Conservation (phyloP, 805 yeast species). For the Ogataea minuta region DNA sequence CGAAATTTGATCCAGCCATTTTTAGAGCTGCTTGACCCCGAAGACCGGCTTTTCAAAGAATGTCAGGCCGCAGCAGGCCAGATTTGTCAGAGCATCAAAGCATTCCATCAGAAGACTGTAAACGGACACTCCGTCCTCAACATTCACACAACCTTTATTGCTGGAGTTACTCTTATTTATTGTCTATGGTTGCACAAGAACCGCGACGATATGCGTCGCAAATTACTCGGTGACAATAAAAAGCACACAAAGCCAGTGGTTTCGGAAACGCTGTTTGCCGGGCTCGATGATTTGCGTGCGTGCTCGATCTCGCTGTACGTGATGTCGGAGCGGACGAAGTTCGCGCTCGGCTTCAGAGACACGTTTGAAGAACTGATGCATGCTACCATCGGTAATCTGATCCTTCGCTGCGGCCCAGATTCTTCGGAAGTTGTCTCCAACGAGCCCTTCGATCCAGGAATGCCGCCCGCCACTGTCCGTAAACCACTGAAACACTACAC, state of each 20-base stretch:
- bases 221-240: conserved; percentile 52
- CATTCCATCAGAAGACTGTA: conserved; percentile 60
- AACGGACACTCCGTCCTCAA: conserved; percentile 65
- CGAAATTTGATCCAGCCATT: conserved; percentile 63
- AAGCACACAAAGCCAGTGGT: conserved; percentile 61
- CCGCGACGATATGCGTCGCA: conserved; percentile 55
- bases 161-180: conserved; percentile 65
- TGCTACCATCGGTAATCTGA: conserved; percentile 61
- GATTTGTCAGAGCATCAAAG: conserved; percentile 61
- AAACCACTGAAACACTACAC: conserved; percentile 39
- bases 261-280: conserved; percentile 50
- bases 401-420: conserved; percentile 62
- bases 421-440: conserved; percentile 53
- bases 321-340: conserved; percentile 63
- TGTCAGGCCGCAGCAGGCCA: conserved; percentile 75
- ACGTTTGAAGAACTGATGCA: conserved; percentile 65
- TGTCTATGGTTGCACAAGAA: conserved; percentile 68
- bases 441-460: conserved; percentile 39
- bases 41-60: conserved; percentile 56
- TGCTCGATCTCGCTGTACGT: conserved; percentile 64
- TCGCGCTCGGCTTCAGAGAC: conserved; percentile 61
- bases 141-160: conserved; percentile 64
- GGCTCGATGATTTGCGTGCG: conserved; percentile 62
- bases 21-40: conserved; percentile 58
- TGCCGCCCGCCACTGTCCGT: conserved; percentile 60